Percentiles rank a stretch among this genome's conserved stretches.
Evolutionary conservation across 73 alveolate species (phyloP).

Genomic region (Symbiodinium pilosum): DNA sequence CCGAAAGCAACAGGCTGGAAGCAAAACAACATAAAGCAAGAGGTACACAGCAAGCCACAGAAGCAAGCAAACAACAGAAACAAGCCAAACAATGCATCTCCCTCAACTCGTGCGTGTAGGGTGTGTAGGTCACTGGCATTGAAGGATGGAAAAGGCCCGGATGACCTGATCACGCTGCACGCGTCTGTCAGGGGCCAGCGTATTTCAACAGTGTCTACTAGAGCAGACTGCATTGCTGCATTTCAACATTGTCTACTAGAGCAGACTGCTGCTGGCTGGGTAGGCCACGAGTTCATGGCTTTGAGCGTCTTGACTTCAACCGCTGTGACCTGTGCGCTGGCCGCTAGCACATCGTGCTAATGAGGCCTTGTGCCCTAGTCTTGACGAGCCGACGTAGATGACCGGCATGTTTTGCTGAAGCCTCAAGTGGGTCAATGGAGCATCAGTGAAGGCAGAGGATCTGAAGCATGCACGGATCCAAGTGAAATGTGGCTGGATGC

Average conservation of each 20-base stretch:
- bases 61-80: no score
- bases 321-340: slow-evolving; percentile 44
- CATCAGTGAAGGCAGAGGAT: no score
- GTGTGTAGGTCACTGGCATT: background rate
- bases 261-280: no score
- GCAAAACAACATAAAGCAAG: no score
- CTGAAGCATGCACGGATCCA: no score
- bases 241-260: background rate
- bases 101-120: no score
- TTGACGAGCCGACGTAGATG: slow-evolving; percentile 96
- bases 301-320: slow-evolving; percentile 25
- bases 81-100: no score
- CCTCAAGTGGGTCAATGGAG: no score
- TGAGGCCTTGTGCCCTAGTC: slow-evolving; percentile 21
- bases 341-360: background rate
- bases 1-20: no score
- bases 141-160: slow-evolving; percentile 35
- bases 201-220: background rate
- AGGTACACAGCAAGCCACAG: no score
- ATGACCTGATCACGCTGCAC: background rate
- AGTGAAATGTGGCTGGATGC: no score
- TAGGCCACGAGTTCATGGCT: background rate
- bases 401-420: slow-evolving; percentile 96
- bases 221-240: background rate
- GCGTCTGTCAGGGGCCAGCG: background rate